A percentile compares a stretch with the other conserved stretches of the same genome.
Evolutionary conservation across 2,329 filamentous ascomycete species (phyloP).

Genomic region (Tolypocladium ovalisporum): DNA sequence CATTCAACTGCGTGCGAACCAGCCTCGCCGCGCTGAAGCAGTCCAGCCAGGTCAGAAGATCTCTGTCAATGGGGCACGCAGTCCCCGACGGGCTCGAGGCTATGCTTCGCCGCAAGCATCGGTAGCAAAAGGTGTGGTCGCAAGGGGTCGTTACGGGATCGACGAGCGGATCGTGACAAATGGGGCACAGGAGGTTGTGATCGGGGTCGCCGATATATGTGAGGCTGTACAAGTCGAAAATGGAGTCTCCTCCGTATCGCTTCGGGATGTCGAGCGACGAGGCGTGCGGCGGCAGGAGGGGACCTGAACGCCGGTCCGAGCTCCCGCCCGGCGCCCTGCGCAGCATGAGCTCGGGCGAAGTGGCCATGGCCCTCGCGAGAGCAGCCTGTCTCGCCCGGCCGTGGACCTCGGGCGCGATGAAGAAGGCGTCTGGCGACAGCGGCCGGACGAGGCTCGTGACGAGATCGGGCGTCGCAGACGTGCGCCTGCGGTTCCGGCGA

Average conservation of each 20-base stretch:
- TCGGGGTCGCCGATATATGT: conserved; percentile 32
- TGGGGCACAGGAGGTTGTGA: conserved; percentile 38
- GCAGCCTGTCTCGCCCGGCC: conserved; percentile 11
- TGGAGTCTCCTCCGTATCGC: conserved; percentile 23
- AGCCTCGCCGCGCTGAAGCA: conserved; percentile 33
- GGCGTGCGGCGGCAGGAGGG: conserved; percentile 22
- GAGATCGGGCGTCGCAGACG: conserved; percentile 26
- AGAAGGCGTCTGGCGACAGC: conserved; percentile 24
- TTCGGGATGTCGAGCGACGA: conserved; percentile 28
- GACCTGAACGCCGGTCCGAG: conserved; percentile 20
- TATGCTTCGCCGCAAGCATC: conserved; percentile 38
- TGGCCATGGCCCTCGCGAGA: conserved; percentile 3
- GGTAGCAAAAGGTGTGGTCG: conserved; percentile 54
- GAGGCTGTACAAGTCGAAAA: conserved; percentile 35
- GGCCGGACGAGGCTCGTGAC: conserved; percentile 27
- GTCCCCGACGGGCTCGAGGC: conserved; percentile 27
- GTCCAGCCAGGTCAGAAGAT: conserved; percentile 25
- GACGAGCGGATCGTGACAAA: conserved; percentile 51
- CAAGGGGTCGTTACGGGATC: conserved; percentile 50
- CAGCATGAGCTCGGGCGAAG: conserved; percentile 5
- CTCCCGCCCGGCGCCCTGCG: conserved; percentile 10
- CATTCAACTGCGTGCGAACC: conserved; percentile 50
- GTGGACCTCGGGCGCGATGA: conserved; percentile 15
- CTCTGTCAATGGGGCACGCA: conserved; percentile 49
- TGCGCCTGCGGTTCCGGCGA: conserved; percentile 21